These are phyloP conservation scores for Trichosporon sp. DNA, from an alignment of 1,284 basidiomycete genomes.

Conservation along the genomic window DNA sequence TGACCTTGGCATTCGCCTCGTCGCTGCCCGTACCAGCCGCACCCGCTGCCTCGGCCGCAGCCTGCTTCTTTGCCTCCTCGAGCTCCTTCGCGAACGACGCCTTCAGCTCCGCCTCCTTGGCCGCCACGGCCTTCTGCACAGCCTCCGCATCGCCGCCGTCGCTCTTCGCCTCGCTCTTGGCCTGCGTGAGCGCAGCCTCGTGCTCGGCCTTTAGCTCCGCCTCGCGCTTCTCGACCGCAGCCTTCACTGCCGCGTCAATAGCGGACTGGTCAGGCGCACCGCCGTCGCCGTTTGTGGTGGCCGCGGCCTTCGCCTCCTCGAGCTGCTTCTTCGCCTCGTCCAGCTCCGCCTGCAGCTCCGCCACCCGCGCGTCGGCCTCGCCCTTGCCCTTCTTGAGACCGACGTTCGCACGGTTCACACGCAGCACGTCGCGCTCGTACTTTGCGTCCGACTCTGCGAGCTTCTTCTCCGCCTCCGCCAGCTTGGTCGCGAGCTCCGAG, in stretches of 20 bases:
- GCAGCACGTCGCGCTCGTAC: slow-evolving; percentile 34
- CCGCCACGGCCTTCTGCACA: slow-evolving; percentile 28
- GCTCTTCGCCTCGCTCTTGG: slow-evolving; percentile 1
- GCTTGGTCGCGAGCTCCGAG: slow-evolving; percentile 19
- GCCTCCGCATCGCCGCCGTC: slow-evolving; percentile 5
- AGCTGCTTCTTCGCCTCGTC: slow-evolving; percentile 20
- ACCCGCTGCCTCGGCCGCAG: not conserved
- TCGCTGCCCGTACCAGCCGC: not conserved
- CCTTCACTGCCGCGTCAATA: slow-evolving; percentile 39
- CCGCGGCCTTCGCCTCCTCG: slow-evolving; percentile 11
- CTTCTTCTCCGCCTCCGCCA: slow-evolving; percentile 18
- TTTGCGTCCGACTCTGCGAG: slow-evolving; percentile 17
- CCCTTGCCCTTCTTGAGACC: slow-evolving; percentile 14
- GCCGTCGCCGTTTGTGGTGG: not conserved
- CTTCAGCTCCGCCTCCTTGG: slow-evolving; percentile 29
- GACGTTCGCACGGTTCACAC: slow-evolving; percentile 35
- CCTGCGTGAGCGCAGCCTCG: slow-evolving; percentile 22
- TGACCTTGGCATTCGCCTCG: slow-evolving; percentile 21
- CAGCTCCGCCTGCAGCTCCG: slow-evolving; percentile 21
- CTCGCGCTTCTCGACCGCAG: slow-evolving; percentile 38
- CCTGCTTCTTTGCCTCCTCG: slow-evolving; percentile 10
- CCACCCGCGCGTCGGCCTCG: not conserved
- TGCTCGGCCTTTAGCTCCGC: slow-evolving; percentile 33
- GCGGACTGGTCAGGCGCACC: slow-evolving; percentile 16
- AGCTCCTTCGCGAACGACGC: slow-evolving; percentile 17